Evolutionary conservation across 371 early-diverging fungal species (phyloP).

Genomic region (Circinella minor): DNA sequence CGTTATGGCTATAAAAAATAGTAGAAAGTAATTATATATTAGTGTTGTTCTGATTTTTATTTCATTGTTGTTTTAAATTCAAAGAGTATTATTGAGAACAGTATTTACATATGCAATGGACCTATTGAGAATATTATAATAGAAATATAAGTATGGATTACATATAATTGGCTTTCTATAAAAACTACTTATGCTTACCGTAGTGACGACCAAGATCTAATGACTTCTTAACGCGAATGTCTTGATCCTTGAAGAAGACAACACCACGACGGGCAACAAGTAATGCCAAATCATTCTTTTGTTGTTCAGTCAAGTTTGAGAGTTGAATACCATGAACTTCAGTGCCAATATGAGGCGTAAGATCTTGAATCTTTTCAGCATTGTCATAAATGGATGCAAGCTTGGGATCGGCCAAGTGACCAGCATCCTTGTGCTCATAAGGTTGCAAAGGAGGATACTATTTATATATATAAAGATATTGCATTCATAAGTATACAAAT

Average conservation of each 20-base stretch:
- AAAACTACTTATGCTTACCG: conserved; percentile 31
- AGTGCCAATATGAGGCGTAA: conserved; percentile 71
- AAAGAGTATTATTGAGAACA: too few species aligned
- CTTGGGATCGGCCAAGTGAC: conserved; percentile 58
- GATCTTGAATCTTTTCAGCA: conserved; percentile 63
- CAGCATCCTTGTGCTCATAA: conserved; percentile 48
- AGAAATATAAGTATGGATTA: conserved; percentile 52
- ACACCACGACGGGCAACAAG: conserved; percentile 68
- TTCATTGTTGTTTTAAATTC: too few species aligned
- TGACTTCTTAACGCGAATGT: conserved; percentile 53
- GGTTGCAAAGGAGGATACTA: conserved; percentile 41
- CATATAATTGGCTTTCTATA: background rate
- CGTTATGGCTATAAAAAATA: too few species aligned
- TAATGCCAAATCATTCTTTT: conserved; percentile 59
- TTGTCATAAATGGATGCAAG: conserved; percentile 60
- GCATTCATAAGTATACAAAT: background rate
- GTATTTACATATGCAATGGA: background rate
- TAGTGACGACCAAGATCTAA: conserved; percentile 56
- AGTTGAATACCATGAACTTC: conserved; percentile 68
- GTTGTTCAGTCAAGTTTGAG: conserved; percentile 54
- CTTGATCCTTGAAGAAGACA: conserved; percentile 67
- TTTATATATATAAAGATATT: too few species aligned
- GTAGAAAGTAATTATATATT: too few species aligned
- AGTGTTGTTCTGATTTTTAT: too few species aligned
- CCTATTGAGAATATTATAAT: conserved; percentile 25